Base-by-base conservation (phyloP, 2,329 filamentous ascomycete genomes). In the Dactylonectria macrodidyma region DNA sequence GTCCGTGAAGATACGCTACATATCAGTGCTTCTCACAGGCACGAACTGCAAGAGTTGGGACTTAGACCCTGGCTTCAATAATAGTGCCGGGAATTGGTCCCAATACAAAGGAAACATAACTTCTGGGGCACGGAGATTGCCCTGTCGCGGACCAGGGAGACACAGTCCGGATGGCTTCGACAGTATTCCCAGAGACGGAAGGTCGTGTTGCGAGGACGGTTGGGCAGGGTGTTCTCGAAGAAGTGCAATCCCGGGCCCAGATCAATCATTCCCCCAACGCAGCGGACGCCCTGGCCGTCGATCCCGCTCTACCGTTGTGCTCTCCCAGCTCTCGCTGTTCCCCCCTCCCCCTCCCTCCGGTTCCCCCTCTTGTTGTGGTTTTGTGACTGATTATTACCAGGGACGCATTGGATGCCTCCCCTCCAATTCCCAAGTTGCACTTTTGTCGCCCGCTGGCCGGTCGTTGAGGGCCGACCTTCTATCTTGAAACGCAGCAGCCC, bases 231-330 rank as follows among this genome's bases (percentile, higher is more conserved):
- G 68, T 75, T 75, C 73, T 72, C 67, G 73, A 75, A 75, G 73
- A 65, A 69, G 59, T 73, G 69, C 52, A 65, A 74, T 69, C 74
- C 71, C 64, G 66, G 66, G 68, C 60, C 56, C 14, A 52, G 47
- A 60, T 65, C 62, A 57, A 44, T 51, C 60, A 54, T 24, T 50
- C 62, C 65, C 70, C 72, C 73, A 74, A 65, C 56, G 60, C 62
- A 67, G 60, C 47, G 71, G 74, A 65, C 26, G 72, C 74, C 71
- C 74, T 75, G 66, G 73, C 59, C 67, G 74, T 75, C 73, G 74
- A 76, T 76, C 74, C 58, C 67, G 72, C 66, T 69, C 63, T 72
- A 63, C 67, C 65, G 61, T 55, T 64, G 61, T 61, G 59, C 26
- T 41, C 59, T 64, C 46, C 57, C 52, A 59, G 38, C 26, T 46